Evolutionary conservation across 2,329 filamentous ascomycete genomes (phyloP).

Genomic region (Trichoderma gracile): DNA sequence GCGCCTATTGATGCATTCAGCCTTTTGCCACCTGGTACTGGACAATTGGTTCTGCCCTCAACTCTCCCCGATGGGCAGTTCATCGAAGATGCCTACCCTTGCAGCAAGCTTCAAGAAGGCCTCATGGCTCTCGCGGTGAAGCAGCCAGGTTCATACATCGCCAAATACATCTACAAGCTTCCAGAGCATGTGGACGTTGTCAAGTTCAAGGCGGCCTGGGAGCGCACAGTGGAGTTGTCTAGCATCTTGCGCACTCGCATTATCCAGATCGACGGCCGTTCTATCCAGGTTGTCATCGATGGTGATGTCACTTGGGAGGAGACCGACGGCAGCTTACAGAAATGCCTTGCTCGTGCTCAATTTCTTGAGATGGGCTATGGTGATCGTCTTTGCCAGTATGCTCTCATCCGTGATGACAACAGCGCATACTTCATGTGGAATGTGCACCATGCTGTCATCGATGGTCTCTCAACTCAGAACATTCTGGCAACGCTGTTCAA

Average conservation of each 20-base stretch:
- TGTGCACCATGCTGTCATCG: slow-evolving; percentile 17
- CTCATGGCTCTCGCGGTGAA: slow-evolving; percentile 36
- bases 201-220: slow-evolving; percentile 29
- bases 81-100: slow-evolving; percentile 30
- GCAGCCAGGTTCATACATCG: slow-evolving; percentile 39
- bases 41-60: background rate
- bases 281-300: slow-evolving; percentile 26
- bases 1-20: slow-evolving; percentile 19
- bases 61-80: background rate
- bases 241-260: slow-evolving; percentile 30
- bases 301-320: slow-evolving; percentile 15
- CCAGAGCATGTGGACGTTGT: slow-evolving; percentile 18
- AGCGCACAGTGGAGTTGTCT: slow-evolving; percentile 26
- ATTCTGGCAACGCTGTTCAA: background rate
- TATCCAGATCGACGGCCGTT: slow-evolving; percentile 22
- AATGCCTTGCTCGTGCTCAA: background rate
- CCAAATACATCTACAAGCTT: slow-evolving; percentile 33
- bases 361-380: slow-evolving; percentile 21
- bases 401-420: background rate
- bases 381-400: slow-evolving; percentile 2
- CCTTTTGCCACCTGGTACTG: background rate
- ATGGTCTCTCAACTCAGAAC: slow-evolving; percentile 3
- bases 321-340: background rate
- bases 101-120: slow-evolving; percentile 30
- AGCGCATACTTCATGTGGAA: slow-evolving; percentile 15